Evolutionary conservation across 768 basidiomycete genomes (phyloP).

Genomic region (Naganishia randhawae): DNA sequence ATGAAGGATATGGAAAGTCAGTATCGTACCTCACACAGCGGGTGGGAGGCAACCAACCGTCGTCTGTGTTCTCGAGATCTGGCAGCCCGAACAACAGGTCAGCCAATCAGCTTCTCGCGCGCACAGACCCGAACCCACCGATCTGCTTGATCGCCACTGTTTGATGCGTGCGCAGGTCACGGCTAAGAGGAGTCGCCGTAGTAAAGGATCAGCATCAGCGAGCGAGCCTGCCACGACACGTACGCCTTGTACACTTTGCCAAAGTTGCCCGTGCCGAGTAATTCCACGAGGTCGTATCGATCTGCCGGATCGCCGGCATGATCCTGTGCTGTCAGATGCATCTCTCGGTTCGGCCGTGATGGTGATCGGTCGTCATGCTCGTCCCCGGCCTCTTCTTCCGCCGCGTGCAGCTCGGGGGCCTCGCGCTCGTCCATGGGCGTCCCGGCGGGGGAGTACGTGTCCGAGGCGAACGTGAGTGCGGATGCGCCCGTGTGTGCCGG

Average conservation of each 20-base stretch:
- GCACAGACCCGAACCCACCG: slow-evolving; percentile 58
- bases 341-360: not conserved
- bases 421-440: not conserved
- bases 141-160: slow-evolving; percentile 98
- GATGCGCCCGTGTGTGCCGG: slow-evolving; percentile 15
- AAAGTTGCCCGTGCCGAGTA: slow-evolving; percentile 95
- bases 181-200: slow-evolving; percentile 49
- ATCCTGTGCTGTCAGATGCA: slow-evolving; percentile 5
- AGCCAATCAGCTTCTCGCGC: slow-evolving; percentile 4
- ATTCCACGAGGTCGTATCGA: slow-evolving; percentile 88
- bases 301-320: slow-evolving; percentile 65
- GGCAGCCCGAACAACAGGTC: slow-evolving; percentile 25
- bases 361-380: not conserved
- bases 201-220: not conserved
- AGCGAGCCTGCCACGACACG: slow-evolving; percentile 27
- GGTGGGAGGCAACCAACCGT: slow-evolving; percentile 53
- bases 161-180: slow-evolving; percentile 88
- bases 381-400: not conserved
- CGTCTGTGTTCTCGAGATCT: slow-evolving; percentile 98
- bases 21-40: not conserved
- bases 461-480: not conserved
- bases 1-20: too few species aligned
- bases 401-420: not conserved
- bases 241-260: slow-evolving; percentile 93
- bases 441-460: not conserved